Evolutionary conservation across 192 early-diverging fungal species (phyloP).

Genomic region (Gaertneriomyces sp.): DNA sequence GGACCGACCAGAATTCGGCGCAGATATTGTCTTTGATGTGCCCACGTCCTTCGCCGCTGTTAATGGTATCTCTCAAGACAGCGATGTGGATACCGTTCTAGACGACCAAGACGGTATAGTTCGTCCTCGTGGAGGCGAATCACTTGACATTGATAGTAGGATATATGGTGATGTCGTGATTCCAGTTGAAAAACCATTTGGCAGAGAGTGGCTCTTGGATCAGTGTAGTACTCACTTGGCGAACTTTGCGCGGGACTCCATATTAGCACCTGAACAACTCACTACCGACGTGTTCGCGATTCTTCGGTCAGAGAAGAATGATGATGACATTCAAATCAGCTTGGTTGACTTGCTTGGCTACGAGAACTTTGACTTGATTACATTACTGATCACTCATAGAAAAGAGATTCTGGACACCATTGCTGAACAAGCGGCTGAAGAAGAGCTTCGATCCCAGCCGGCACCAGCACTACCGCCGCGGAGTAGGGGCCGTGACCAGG

Average conservation of each 20-base stretch:
- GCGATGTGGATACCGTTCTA: too few species aligned
- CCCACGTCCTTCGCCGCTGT: too few species aligned
- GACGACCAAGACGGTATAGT: too few species aligned
- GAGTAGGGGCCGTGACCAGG: not conserved
- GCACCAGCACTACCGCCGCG: not conserved
- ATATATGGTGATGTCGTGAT: too few species aligned
- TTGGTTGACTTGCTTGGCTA: constrained; percentile 74
- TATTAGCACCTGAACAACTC: constrained; percentile 52
- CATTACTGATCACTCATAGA: constrained; percentile 54
- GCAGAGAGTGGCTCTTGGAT: constrained; percentile 18
- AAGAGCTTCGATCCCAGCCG: not conserved
- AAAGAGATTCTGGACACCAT: constrained; percentile 61
- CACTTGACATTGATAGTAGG: too few species aligned
- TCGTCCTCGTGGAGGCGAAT: too few species aligned
- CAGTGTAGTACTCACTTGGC: constrained; percentile 54
- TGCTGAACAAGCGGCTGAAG: constrained; percentile 26
- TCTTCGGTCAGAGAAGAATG: constrained; percentile 52
- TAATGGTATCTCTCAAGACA: too few species aligned
- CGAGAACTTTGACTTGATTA: constrained; percentile 67
- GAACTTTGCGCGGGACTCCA: constrained; percentile 32
- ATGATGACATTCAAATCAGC: constrained; percentile 62
- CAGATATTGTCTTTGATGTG: too few species aligned
- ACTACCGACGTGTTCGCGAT: constrained; percentile 70
- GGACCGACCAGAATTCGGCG: too few species aligned
- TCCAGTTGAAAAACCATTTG: not conserved